Percentiles rank a stretch among this genome's conserved stretches.
Conservation (phyloP, 192 early-diverging fungal genomes). For the Gigaspora rosea region DNA sequence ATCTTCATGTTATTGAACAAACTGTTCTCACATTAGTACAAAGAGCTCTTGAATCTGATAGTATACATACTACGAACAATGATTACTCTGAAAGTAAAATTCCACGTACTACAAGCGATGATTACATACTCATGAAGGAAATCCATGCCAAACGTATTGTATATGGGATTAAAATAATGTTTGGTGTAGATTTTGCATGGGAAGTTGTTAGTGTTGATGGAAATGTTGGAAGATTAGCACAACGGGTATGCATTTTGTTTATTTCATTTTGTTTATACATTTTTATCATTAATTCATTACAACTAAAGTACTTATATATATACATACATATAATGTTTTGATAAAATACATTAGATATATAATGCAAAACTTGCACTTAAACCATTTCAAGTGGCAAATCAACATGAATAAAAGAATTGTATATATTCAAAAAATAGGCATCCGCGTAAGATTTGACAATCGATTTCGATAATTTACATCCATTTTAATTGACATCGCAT, state of each 20-base stretch:
- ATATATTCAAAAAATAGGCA: no score
- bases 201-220: conserved; percentile 60
- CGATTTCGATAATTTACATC: no score
- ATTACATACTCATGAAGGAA: conserved; percentile 60
- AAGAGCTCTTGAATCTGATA: conserved; percentile 47
- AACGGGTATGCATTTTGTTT: conserved; percentile 43
- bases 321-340: no score
- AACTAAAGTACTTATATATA: no score
- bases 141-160: conserved; percentile 69
- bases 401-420: no score
- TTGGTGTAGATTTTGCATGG: conserved; percentile 89
- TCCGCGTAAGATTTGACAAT: no score
- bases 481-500: no score
- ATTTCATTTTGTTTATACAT: no score
- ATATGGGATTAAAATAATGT: conserved; percentile 79
- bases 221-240: conserved; percentile 51
- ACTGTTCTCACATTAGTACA: conserved; percentile 48
- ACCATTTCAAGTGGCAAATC: no score
- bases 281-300: neutral
- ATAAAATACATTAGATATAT: no score
- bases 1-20: conserved; percentile 41
- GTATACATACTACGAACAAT: conserved; percentile 48
- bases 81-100: conserved; percentile 36
- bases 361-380: no score
- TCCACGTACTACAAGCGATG: conserved; percentile 49